These are phyloP conservation scores for Daedaleopsis sinensis DNA, from an alignment of 768 basidiomycete species.

Conservation along the genomic window DNA sequence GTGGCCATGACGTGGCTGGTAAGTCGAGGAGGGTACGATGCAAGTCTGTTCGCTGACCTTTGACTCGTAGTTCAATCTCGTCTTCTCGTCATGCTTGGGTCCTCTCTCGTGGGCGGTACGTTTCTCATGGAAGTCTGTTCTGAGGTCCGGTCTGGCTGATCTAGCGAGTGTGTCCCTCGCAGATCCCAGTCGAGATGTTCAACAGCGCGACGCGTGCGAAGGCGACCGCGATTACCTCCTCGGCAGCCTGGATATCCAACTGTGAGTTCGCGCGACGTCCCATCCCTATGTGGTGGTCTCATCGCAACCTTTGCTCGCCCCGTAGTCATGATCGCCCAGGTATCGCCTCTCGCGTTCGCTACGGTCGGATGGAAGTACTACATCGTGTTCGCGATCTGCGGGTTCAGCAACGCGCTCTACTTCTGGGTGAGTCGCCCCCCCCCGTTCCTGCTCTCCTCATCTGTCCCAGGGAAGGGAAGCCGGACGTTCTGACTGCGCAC, in stretches of 20 bases:
- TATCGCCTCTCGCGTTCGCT: constrained; percentile 26
- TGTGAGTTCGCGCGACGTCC: constrained; percentile 15
- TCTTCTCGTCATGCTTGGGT: constrained; percentile 28
- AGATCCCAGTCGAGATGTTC: constrained; percentile 33
- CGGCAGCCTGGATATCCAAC: constrained; percentile 31
- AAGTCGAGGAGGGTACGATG: neutral
- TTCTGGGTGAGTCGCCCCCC: constrained; percentile 20
- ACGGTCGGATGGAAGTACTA: constrained; percentile 28
- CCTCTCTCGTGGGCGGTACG: constrained; percentile 29
- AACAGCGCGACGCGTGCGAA: constrained; percentile 29
- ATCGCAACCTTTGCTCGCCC: neutral
- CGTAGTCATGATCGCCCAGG: constrained; percentile 31
- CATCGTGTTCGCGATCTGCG: constrained; percentile 30
- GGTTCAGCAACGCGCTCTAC: constrained; percentile 28
- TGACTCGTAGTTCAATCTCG: constrained; percentile 24
- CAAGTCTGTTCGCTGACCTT: too few relatives aligned
- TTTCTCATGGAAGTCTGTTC: neutral
- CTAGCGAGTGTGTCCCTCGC: neutral
- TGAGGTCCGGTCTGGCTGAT: neutral
- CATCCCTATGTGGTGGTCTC: neutral
- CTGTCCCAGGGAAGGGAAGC: neutral
- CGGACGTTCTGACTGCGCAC: too few relatives aligned
- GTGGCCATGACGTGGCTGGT: constrained; percentile 32
- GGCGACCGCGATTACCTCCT: constrained; percentile 28
- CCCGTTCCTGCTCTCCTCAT: neutral